Evolutionary conservation across 306 rosid genomes (phyloP).

Genomic region (Leucaena leucocephala): DNA sequence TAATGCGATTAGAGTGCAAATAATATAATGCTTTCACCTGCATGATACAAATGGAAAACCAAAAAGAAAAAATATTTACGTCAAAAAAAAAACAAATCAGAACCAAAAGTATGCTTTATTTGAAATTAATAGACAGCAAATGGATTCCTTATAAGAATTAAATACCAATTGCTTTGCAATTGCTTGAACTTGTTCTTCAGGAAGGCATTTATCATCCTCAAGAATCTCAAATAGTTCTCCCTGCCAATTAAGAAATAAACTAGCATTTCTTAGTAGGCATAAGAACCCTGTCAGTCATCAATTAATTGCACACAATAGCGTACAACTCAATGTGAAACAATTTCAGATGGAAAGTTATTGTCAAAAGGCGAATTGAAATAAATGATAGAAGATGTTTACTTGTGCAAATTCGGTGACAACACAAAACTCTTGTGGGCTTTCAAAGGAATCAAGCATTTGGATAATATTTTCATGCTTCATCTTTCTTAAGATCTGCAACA

Average conservation of each 20-base stretch:
- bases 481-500: constrained; percentile 85
- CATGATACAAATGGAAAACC: constrained; percentile 36
- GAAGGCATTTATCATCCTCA: too few species aligned
- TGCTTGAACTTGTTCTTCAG: too few species aligned
- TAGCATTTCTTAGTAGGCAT: constrained; percentile 22
- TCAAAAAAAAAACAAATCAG: background rate
- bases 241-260: constrained; percentile 45
- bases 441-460: constrained; percentile 98
- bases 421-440: constrained; percentile 94
- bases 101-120: constrained; percentile 12
- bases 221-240: constrained; percentile 98
- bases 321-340: background rate
- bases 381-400: constrained; percentile 52
- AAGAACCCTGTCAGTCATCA: constrained; percentile 16
- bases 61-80: background rate
- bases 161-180: constrained; percentile 78
- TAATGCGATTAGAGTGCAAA: constrained; percentile 91
- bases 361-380: constrained; percentile 12
- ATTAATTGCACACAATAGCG: background rate
- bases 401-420: constrained; percentile 98
- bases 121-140: background rate
- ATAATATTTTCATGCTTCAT: constrained; percentile 94
- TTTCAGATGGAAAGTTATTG: background rate
- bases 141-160: background rate
- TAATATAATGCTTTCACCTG: constrained; percentile 93